A percentile compares a stretch with the other conserved stretches of the same genome.
These are phyloP conservation scores for Stemphylium beticola DNA, from an alignment of 2,329 filamentous ascomycete species.

Conservation along the genomic window DNA sequence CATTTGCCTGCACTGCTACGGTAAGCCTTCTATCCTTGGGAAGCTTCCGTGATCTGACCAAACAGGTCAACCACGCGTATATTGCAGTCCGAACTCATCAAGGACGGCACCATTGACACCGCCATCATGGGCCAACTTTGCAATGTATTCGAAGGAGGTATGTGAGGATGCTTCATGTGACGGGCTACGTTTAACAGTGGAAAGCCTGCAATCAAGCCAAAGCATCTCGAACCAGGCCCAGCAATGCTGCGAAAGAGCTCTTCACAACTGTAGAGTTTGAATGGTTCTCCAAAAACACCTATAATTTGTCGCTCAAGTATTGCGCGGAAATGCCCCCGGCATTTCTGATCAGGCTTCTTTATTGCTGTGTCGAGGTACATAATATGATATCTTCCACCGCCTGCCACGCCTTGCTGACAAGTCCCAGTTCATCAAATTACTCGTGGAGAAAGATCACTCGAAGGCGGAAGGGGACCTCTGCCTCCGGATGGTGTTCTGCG, in stretches of 20 bases:
- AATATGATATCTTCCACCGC: background rate
- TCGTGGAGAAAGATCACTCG: slow-evolving; percentile 33
- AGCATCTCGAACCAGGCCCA: slow-evolving; percentile 52
- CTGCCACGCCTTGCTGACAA: slow-evolving; percentile 2
- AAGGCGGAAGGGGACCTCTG: slow-evolving; percentile 55
- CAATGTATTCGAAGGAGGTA: slow-evolving; percentile 59
- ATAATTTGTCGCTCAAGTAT: slow-evolving; percentile 75
- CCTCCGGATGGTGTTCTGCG: slow-evolving; percentile 70
- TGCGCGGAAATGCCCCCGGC: slow-evolving; percentile 63
- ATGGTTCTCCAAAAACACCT: slow-evolving; percentile 84
- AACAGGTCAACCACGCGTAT: slow-evolving; percentile 54
- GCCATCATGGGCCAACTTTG: slow-evolving; percentile 59
- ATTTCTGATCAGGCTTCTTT: slow-evolving; percentile 62
- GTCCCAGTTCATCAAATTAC: slow-evolving; percentile 51
- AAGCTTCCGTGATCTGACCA: slow-evolving; percentile 7
- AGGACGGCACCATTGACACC: slow-evolving; percentile 32
- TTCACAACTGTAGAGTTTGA: slow-evolving; percentile 73
- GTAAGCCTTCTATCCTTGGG: slow-evolving; percentile 56
- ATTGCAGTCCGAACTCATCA: slow-evolving; percentile 52
- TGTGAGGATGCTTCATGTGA: background rate
- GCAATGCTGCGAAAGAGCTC: slow-evolving; percentile 45
- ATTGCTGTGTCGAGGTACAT: slow-evolving; percentile 52
- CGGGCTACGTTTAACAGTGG: slow-evolving; percentile 44
- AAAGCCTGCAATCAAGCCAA: slow-evolving; percentile 56
- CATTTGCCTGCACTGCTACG: slow-evolving; percentile 70